These are phyloP conservation scores for Tricladium varicosporioides DNA, from an alignment of 2,329 filamentous ascomycete species.

Conservation along the genomic window DNA sequence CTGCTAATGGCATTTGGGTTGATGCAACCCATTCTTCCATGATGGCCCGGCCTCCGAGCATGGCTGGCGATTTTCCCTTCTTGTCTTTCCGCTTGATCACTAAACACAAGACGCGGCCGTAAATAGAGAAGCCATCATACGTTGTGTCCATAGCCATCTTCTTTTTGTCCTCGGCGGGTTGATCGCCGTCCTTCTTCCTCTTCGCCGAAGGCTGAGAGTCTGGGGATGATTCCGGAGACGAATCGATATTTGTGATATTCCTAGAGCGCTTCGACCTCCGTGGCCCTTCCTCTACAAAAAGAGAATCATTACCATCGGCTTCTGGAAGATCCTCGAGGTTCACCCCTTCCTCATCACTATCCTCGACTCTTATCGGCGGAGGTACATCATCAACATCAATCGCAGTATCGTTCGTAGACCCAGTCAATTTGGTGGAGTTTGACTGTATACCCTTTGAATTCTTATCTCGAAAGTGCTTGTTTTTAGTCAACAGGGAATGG, in stretches of 20 bases:
- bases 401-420: conserved; percentile 51
- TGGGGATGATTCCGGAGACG: conserved; percentile 24
- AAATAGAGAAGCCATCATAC: conserved; percentile 95
- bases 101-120: conserved; percentile 87
- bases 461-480: conserved; percentile 70
- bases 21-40: conserved; percentile 86
- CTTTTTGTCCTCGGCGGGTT: conserved; percentile 73
- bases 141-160: conserved; percentile 82
- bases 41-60: conserved; percentile 57
- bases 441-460: conserved; percentile 45
- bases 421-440: conserved; percentile 61
- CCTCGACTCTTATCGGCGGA: conserved; percentile 24
- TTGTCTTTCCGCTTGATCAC: conserved; percentile 75
- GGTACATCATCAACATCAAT: conserved; percentile 35
- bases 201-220: conserved; percentile 39
- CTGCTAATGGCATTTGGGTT: conserved; percentile 57
- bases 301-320: conserved; percentile 27
- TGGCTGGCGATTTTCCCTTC: conserved; percentile 37
- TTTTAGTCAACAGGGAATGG: conserved; percentile 82
- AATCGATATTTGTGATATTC: conserved; percentile 30
- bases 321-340: conserved; percentile 28
- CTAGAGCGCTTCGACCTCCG: conserved; percentile 31
- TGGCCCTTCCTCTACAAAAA: conserved; percentile 37
- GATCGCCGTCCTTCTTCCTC: conserved; percentile 42
- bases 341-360: conserved; percentile 25